Evolutionary conservation across 495 filamentous ascomycete genomes (phyloP), one percentile per base, ranked within the genome.

Genomic region (Xylaria telfairii): DNA sequence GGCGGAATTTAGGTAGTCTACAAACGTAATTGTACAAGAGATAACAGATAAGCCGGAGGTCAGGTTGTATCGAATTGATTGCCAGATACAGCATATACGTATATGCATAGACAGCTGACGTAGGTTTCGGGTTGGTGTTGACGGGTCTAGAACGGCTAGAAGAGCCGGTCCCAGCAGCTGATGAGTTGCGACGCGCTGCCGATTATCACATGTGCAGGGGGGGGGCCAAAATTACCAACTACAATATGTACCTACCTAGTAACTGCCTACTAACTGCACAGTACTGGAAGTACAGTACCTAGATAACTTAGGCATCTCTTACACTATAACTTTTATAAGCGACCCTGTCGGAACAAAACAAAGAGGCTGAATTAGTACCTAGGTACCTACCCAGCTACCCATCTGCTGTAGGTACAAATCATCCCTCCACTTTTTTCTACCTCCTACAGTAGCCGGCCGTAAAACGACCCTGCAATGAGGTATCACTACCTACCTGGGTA

Each of bases 81-180:
- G 30, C 56, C n/a, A 37, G 51, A 9, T 21, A 47, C 9, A 47
- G 26, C 5, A 46, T 41, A n/a, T 21, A 49, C 21, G 26, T 3
- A 46, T 41, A n/a, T 21, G 37, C 21, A 70, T 57, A 49, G 34
- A 68, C 60, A 75, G 75, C 75, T 77, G 75, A 77, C 75, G 75
- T 77, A 77, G 75, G 71, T 77, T 64, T 59, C 68, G 46, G 65
- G 69, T 64, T 63, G 67, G 34, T 39, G 44, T 51, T 51, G 12
- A 28, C 2, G 28, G 42, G 56, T 59, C 44, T n/a, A 49, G 46
- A 51, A 60, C 4, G 8, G 53, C 53, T 64, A 44, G 13, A 28
- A 28, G 34, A 63, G 60, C 60, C 13, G 24, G 60, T 63, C 39
- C 57, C n/a, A 61, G 37, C 37, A 61, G 37, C 12, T 61, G 12